A percentile compares a stretch with the other conserved stretches of the same genome.
Conservation (phyloP, 2,329 filamentous ascomycete genomes). For the Fusarium napiforme region DNA sequence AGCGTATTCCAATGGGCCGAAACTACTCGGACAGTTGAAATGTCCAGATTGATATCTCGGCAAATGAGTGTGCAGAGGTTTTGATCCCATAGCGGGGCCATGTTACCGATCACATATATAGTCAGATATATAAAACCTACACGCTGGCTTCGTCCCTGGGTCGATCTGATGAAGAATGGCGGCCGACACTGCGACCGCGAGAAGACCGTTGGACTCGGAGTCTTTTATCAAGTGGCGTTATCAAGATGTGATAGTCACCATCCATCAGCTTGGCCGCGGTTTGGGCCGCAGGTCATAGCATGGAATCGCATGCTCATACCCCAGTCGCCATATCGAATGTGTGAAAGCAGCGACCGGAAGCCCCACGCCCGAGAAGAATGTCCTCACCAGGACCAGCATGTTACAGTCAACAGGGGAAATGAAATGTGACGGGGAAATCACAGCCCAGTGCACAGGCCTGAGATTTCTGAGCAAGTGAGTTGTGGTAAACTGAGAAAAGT, state of each 20-base stretch:
- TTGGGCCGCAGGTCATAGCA: conserved; percentile 40
- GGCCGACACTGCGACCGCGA: conserved; percentile 20
- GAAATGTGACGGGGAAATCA: conserved; percentile 25
- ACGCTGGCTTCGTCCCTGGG: conserved; percentile 6
- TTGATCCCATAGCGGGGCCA: neutral
- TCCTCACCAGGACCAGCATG: conserved; percentile 24
- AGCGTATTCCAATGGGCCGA: neutral
- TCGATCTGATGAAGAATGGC: conserved; percentile 12
- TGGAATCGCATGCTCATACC: conserved; percentile 26
- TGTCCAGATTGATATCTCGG: neutral
- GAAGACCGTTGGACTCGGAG: conserved; percentile 3
- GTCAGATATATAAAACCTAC: conserved; percentile 14
- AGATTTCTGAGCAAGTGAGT: conserved; percentile 9
- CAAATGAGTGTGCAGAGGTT: neutral
- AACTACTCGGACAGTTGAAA: neutral
- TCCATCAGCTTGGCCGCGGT: conserved; percentile 39
- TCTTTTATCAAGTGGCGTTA: conserved; percentile 38
- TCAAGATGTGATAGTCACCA: conserved; percentile 27
- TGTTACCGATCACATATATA: neutral
- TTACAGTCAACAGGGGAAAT: conserved; percentile 21
- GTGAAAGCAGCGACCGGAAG: conserved; percentile 30
- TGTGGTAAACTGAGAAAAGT: neutral
- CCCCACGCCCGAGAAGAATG: conserved; percentile 27
- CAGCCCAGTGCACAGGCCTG: conserved; percentile 5
- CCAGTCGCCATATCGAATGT: conserved; percentile 19